phyloP scores from a whole-genome alignment of 2,329 filamentous ascomycete species.

The Cladophialophora exuberans region DNA sequence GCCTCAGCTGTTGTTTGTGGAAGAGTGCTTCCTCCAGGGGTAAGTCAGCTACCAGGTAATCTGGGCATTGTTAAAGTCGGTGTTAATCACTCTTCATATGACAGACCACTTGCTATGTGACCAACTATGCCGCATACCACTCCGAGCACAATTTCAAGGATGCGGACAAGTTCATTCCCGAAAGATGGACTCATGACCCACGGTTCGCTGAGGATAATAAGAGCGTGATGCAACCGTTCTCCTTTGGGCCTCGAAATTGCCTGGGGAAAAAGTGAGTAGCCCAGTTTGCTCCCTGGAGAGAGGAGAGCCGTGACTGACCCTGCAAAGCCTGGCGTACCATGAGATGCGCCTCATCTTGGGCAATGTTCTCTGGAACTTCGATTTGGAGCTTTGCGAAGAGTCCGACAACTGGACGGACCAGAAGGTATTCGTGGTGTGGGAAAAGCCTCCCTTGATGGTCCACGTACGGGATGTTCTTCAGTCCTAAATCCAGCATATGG shows the following conservation, averaged over 20 bases:
- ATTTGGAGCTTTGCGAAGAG: not conserved
- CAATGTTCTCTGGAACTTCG: not conserved
- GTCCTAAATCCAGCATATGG: too few species aligned
- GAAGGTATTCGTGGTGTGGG: not conserved
- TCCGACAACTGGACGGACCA: not conserved
- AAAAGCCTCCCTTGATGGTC: conserved; percentile 1
- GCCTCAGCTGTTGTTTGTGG: conserved; percentile 17
- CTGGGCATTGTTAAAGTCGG: too few species aligned
- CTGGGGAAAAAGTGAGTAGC: conserved; percentile 24
- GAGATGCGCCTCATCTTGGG: not conserved
- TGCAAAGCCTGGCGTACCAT: not conserved
- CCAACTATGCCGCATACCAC: conserved; percentile 33
- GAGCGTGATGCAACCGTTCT: conserved; percentile 40
- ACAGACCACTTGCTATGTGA: conserved; percentile 31
- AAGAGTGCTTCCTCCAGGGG: conserved; percentile 37
- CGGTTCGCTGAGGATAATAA: conserved; percentile 33
- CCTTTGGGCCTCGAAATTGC: conserved; percentile 41
- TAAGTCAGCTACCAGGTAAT: too few species aligned
- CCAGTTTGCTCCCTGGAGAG: too few species aligned
- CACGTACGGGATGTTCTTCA: not conserved
- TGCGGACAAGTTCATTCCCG: conserved; percentile 24
- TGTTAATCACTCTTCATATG: not conserved
- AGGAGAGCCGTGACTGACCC: too few species aligned
- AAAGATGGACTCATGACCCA: conserved; percentile 24
- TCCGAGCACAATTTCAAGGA: conserved; percentile 33